These are phyloP conservation scores for Lactarius sp. DNA, from an alignment of 768 basidiomycete genomes.

Conservation along the genomic window DNA sequence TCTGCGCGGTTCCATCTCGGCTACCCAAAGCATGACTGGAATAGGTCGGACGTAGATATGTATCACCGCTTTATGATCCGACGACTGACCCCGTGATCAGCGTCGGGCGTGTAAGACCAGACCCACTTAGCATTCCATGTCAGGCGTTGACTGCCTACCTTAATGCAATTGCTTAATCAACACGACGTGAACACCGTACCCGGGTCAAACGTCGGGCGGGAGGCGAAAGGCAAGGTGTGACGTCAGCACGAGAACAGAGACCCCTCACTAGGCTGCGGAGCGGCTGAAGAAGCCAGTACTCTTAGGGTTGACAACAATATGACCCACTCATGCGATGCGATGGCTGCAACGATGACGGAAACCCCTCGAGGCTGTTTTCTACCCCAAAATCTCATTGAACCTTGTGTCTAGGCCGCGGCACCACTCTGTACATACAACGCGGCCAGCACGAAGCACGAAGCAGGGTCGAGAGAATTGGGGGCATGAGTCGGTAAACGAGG, in stretches of 20 bases:
- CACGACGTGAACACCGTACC: no score
- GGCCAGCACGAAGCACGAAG: conserved; percentile 5
- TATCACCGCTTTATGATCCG: not conserved
- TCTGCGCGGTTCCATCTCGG: not conserved
- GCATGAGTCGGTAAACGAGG: not conserved
- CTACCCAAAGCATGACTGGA: no score
- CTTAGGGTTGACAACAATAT: not conserved
- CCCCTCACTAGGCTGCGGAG: no score
- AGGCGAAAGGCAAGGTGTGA: no score
- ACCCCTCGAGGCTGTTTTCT: not conserved
- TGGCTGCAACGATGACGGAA: not conserved
- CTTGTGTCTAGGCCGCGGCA: conserved; percentile 1
- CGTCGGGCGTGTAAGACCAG: not conserved
- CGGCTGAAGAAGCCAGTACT: not conserved
- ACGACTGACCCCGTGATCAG: not conserved
- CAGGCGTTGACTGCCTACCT: no score
- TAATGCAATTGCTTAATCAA: no score
- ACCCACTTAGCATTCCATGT: not conserved
- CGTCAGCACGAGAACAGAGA: no score
- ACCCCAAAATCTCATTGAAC: not conserved
- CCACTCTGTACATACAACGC: not conserved
- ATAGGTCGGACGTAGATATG: not conserved
- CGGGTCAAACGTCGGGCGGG: no score
- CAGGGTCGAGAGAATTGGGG: not conserved
- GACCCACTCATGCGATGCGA: not conserved